These are phyloP conservation scores for Hymenoscyphus infarciens DNA, from an alignment of 2,329 filamentous ascomycete species.

Conservation along the genomic window DNA sequence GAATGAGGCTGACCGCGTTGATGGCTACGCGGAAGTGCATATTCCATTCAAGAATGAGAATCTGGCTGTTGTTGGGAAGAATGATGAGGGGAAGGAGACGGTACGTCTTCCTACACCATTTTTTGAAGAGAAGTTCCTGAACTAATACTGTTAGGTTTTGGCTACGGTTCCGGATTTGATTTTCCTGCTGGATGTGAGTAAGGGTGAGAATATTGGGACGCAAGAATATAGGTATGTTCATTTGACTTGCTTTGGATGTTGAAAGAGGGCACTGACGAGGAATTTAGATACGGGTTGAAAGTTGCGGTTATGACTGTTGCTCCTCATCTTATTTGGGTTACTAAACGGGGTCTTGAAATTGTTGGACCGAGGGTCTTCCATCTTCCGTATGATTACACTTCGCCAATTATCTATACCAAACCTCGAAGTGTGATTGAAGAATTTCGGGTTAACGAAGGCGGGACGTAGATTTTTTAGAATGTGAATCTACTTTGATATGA, in stretches of 20 bases:
- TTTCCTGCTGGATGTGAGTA: slow-evolving; percentile 44
- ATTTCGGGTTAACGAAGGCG: slow-evolving; percentile 30
- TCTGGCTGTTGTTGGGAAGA: slow-evolving; percentile 45
- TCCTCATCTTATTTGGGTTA: slow-evolving; percentile 52
- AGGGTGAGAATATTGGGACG: slow-evolving; percentile 48
- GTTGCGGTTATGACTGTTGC: slow-evolving; percentile 52
- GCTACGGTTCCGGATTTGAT: slow-evolving; percentile 50
- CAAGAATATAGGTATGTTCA: slow-evolving; percentile 43
- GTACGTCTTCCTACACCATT: neutral
- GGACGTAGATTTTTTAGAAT: neutral
- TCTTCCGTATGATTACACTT: slow-evolving; percentile 43
- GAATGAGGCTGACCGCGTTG: neutral
- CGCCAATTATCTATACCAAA: slow-evolving; percentile 41
- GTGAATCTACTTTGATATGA: neutral
- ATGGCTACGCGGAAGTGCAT: slow-evolving; percentile 31
- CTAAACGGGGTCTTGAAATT: slow-evolving; percentile 45
- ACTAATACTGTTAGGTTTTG: slow-evolving; percentile 33
- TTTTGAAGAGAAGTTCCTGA: neutral
- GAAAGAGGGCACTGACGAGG: neutral
- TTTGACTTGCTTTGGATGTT: neutral
- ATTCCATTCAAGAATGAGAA: slow-evolving; percentile 75
- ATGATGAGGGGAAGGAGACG: neutral
- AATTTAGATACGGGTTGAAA: slow-evolving; percentile 45
- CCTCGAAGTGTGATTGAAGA: slow-evolving; percentile 53
- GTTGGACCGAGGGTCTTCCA: slow-evolving; percentile 42